Percentiles rank a stretch among this genome's conserved stretches.
Conservation (phyloP, 1,284 basidiomycete species). For the Coriolopsis trogii region DNA sequence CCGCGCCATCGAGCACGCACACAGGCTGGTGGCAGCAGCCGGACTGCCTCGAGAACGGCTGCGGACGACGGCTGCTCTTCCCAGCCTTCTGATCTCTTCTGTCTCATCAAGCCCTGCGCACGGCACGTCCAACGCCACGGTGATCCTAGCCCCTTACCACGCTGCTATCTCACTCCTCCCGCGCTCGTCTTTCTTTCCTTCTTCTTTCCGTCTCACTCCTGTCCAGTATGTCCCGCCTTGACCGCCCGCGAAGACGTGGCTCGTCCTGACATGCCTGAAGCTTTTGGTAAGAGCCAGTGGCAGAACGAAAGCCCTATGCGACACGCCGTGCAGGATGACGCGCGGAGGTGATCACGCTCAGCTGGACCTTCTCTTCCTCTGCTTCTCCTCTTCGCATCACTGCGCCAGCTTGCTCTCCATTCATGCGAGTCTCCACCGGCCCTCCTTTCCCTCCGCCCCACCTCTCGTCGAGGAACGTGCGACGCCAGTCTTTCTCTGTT, state of each 20-base stretch:
- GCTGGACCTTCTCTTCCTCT: not conserved
- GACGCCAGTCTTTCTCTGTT: not conserved
- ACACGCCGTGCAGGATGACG: too few species aligned
- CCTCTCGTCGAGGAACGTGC: conserved; percentile 6
- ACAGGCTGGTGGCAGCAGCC: too few species aligned
- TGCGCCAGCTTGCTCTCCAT: not conserved
- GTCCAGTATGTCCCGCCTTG: not conserved
- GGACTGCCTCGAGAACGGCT: not conserved
- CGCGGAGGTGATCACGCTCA: not conserved
- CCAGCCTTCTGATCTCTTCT: conserved; percentile 18
- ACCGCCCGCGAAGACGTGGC: too few species aligned
- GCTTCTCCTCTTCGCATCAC: conserved; percentile 4
- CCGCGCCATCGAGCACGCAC: too few species aligned
- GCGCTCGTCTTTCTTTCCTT: not conserved
- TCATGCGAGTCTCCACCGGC: too few species aligned
- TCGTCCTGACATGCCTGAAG: not conserved
- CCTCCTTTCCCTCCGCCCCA: too few species aligned
- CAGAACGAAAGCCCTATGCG: not conserved
- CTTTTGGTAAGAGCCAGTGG: not conserved
- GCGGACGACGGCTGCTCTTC: not conserved
- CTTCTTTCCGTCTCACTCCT: not conserved
- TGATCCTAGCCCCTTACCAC: conserved; percentile 1
- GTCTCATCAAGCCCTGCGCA: conserved; percentile 9
- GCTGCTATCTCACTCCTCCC: not conserved
- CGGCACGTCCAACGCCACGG: conserved; percentile 16